Base-by-base conservation (phyloP, 306 rosid species). In the Parietaria judaica region DNA sequence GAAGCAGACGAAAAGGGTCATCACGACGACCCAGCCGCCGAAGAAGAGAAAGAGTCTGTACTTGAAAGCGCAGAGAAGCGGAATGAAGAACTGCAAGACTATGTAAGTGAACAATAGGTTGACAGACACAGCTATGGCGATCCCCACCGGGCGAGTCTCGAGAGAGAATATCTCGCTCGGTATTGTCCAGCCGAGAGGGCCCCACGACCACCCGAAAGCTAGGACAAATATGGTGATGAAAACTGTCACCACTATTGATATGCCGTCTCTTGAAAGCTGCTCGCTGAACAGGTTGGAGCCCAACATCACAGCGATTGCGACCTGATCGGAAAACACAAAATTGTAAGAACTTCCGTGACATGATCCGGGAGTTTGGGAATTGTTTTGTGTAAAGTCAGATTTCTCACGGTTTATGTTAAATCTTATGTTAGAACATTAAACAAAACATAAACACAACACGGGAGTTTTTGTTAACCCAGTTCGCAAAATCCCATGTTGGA, bases 141-240 rank as follows among this genome's bases (percentile, higher is more conserved):
- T 84, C 49, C 91, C 91, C 3, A 87, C 85, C 14, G 91, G 79
- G 48, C 91, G 63, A 23, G 66, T 81, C 66, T 84, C 87, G 17
- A 81, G 57, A 3, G 85, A 81, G 61, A 84, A 84, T 35, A 81
- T 81, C 72, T 84, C 91, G 44, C 87, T 84, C 10, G 91, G 87
- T 23, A 84, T 75, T 7, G 91, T 84, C 91, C 91, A 81, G 3
- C 91, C 91, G 7, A 84, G 83, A 1, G 91, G 91, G 31, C 87
- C 87, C 91, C 91, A 84, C 52, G 91, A 84, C 78, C 78, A 81
- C 54, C 91, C 91, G 45, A 81, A 84, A 4, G 95, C 96, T 56
- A 91, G 0, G 66, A 91, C 95, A 51, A 91, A 87, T 8, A 91
- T 79, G 80, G 96, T 85, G 5, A 91, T 68, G 67, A 87, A 63